Evolutionary conservation across 371 early-diverging fungal genomes (phyloP).

Genomic region (Synchytrium microbalum): DNA sequence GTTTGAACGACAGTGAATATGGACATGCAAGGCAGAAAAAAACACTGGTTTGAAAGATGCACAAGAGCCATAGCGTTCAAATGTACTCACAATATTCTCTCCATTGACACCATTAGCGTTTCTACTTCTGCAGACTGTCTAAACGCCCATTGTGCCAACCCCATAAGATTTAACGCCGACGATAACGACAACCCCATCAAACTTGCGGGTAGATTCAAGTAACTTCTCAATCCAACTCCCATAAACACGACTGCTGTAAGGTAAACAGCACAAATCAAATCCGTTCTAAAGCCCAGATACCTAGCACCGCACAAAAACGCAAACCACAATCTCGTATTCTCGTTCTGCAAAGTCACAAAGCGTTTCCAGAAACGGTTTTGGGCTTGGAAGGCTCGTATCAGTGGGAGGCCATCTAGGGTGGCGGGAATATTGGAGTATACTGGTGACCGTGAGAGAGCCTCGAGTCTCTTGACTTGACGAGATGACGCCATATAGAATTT

Average conservation of each 20-base stretch:
- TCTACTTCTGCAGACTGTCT: constrained; percentile 43
- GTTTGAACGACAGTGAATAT: no score
- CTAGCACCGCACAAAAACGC: constrained; percentile 23
- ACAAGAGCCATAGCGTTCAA: no score
- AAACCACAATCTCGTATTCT: constrained; percentile 35
- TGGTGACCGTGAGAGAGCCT: background rate
- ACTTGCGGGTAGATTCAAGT: constrained; percentile 21
- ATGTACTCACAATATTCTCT: constrained; percentile 37
- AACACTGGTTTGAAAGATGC: no score
- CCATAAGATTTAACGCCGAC: constrained; percentile 29
- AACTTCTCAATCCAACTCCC: constrained; percentile 19
- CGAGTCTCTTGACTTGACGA: constrained; percentile 35
- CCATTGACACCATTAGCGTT: constrained; percentile 45
- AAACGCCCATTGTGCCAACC: constrained; percentile 38
- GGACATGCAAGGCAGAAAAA: no score
- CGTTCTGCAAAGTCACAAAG: constrained; percentile 31
- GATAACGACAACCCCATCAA: constrained; percentile 29
- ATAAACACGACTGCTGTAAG: constrained; percentile 4
- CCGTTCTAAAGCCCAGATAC: constrained; percentile 30
- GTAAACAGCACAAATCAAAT: background rate
- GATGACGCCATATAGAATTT: constrained; percentile 33
- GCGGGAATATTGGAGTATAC: constrained; percentile 22
- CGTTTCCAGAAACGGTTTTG: constrained; percentile 25
- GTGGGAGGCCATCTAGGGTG: constrained; percentile 21
- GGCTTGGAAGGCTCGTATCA: constrained; percentile 20